Evolutionary conservation across 2,329 filamentous ascomycete species (phyloP).

Genomic region (Penicillium frequentans): DNA sequence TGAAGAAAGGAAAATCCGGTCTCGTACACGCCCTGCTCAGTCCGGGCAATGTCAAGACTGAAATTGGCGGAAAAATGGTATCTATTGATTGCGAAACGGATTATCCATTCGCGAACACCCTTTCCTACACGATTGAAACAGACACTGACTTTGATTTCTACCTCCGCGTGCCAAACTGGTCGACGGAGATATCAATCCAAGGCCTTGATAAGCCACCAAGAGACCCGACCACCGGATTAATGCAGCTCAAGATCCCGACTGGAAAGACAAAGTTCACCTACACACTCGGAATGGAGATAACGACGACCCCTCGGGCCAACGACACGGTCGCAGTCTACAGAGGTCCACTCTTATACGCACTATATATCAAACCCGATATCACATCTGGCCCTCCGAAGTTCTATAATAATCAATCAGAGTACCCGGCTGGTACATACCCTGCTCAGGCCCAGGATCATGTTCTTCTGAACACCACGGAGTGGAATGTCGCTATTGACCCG

Average conservation of each 20-base stretch:
- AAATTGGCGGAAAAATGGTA: slow-evolving; percentile 38
- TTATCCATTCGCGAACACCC: slow-evolving; percentile 49
- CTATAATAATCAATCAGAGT: slow-evolving; percentile 14
- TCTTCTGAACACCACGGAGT: slow-evolving; percentile 32
- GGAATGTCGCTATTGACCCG: slow-evolving; percentile 34
- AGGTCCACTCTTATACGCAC: slow-evolving; percentile 47
- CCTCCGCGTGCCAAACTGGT: slow-evolving; percentile 50
- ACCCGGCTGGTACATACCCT: slow-evolving; percentile 25
- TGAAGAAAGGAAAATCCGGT: slow-evolving; percentile 43
- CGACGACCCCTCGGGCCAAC: slow-evolving; percentile 41
- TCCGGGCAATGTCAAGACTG: slow-evolving; percentile 45
- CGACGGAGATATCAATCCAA: slow-evolving; percentile 22
- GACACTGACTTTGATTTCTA: slow-evolving; percentile 43
- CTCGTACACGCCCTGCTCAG: slow-evolving; percentile 54
- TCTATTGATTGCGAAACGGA: slow-evolving; percentile 49
- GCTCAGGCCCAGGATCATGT: slow-evolving; percentile 35
- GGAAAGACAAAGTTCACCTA: slow-evolving; percentile 31
- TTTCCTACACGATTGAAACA: slow-evolving; percentile 44
- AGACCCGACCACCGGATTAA: slow-evolving; percentile 40
- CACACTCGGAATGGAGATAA: slow-evolving; percentile 36
- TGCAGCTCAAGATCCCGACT: slow-evolving; percentile 17
- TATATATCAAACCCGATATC: slow-evolving; percentile 36
- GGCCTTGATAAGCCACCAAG: slow-evolving; percentile 18
- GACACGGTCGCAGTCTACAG: slow-evolving; percentile 46
- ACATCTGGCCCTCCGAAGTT: slow-evolving; percentile 22